phyloP scores from a whole-genome alignment of 1,139 yeast genomes.

The Saccharomycopsis hybrid region DNA sequence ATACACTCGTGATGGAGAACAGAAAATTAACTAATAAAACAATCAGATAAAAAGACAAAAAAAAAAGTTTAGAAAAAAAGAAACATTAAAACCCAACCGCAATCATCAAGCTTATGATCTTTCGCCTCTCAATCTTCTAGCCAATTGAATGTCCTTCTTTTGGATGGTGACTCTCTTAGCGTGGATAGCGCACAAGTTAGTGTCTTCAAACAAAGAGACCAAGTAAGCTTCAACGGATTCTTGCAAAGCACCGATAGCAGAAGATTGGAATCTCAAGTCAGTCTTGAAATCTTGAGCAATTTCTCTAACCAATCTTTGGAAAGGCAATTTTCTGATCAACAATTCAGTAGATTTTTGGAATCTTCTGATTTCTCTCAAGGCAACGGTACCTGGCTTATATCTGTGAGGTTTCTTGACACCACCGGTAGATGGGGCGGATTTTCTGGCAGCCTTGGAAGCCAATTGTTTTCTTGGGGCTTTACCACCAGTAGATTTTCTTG shows the following conservation, averaged over 20 bases:
- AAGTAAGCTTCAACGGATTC: slow-evolving; percentile 90
- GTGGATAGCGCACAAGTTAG: slow-evolving; percentile 87
- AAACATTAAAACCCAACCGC: neutral
- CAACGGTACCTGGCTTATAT: slow-evolving; percentile 94
- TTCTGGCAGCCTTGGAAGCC: slow-evolving; percentile 88
- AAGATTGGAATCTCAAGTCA: slow-evolving; percentile 83
- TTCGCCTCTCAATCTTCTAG: slow-evolving; percentile 90
- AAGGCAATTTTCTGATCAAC: slow-evolving; percentile 81
- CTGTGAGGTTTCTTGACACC: slow-evolving; percentile 95
- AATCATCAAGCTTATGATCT: slow-evolving; percentile 38
- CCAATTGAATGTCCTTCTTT: slow-evolving; percentile 87
- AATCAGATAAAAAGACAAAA: too few relatives aligned
- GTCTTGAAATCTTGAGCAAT: slow-evolving; percentile 88
- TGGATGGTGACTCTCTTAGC: slow-evolving; percentile 92
- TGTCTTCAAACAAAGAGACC: slow-evolving; percentile 70
- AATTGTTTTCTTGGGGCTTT: slow-evolving; percentile 91
- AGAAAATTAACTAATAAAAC: too few relatives aligned
- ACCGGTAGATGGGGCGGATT: slow-evolving; percentile 81
- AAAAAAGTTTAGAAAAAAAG: neutral
- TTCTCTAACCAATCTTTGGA: slow-evolving; percentile 89
- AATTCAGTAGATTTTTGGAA: slow-evolving; percentile 86
- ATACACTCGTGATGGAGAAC: too few relatives aligned
- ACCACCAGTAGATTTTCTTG: slow-evolving; percentile 89
- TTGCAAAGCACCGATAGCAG: slow-evolving; percentile 87
- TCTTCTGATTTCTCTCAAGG: slow-evolving; percentile 88